phyloP scores from a whole-genome alignment of 2,329 filamentous ascomycete genomes.

The Ambrosiella cleistominuta region DNA sequence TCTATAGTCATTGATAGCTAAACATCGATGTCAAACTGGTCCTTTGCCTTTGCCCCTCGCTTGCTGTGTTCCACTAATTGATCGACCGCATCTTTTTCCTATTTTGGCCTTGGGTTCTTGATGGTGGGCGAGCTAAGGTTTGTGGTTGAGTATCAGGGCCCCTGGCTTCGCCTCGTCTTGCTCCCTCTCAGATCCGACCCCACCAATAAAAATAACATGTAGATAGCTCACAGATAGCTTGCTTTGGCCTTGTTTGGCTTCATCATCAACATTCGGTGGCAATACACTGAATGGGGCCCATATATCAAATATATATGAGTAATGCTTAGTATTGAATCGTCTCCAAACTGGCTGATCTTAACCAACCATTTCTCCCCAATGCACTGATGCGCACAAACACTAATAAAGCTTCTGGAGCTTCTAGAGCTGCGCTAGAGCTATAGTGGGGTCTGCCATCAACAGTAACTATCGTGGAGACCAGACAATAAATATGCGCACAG shows the following conservation, averaged over 20 bases:
- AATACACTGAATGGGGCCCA: background rate
- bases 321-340: too few species aligned
- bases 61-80: background rate
- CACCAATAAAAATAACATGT: background rate
- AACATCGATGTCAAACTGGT: too few species aligned
- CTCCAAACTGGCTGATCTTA: too few species aligned
- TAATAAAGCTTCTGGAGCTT: background rate
- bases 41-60: too few species aligned
- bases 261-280: background rate
- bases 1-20: too few species aligned
- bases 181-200: background rate
- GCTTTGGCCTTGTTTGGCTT: background rate
- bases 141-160: background rate
- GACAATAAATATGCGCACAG: too few species aligned
- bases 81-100: background rate
- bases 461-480: too few species aligned
- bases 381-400: background rate
- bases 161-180: slow-evolving; percentile 3
- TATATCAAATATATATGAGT: too few species aligned
- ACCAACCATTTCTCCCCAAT: too few species aligned
- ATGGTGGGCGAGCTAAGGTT: background rate
- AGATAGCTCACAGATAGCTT: background rate
- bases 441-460: background rate
- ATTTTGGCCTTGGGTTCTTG: background rate
- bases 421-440: background rate